Conservation (phyloP, 2,329 filamentous ascomycete genomes). For the Clonostachys byssicola region DNA sequence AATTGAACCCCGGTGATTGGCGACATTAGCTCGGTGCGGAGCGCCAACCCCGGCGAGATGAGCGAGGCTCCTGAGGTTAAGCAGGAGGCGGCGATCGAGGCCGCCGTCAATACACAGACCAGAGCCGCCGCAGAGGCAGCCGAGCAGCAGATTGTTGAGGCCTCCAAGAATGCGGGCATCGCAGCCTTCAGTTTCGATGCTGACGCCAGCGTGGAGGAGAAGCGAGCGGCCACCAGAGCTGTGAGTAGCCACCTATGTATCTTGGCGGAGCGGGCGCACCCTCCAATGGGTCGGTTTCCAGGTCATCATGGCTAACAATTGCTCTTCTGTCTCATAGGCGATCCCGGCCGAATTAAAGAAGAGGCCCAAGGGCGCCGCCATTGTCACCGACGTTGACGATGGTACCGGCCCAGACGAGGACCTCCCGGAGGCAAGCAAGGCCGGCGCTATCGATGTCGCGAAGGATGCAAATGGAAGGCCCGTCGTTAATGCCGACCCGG, state of each 20-base stretch:
- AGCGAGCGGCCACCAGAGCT: slow-evolving; percentile 56
- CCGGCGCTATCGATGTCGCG: slow-evolving; percentile 55
- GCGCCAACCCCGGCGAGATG: slow-evolving; percentile 15
- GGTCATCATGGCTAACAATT: too few relatives aligned
- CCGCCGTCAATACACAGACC: slow-evolving; percentile 67
- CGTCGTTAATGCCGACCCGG: slow-evolving; percentile 44
- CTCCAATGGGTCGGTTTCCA: too few relatives aligned
- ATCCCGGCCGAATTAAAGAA: slow-evolving; percentile 30
- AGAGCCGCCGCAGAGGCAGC: slow-evolving; percentile 65
- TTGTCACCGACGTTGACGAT: slow-evolving; percentile 78
- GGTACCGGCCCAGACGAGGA: slow-evolving; percentile 68
- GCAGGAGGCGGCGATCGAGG: slow-evolving; percentile 75
- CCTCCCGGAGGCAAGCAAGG: slow-evolving; percentile 70
- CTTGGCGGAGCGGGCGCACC: too few relatives aligned
- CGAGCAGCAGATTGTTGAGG: slow-evolving; percentile 68
- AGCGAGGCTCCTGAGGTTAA: slow-evolving; percentile 61
- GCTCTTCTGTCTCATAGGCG: slow-evolving; percentile 14
- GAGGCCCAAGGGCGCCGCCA: slow-evolving; percentile 55
- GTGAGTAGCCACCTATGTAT: slow-evolving; percentile 41
- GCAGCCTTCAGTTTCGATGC: slow-evolving; percentile 85
- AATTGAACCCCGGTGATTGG: too few relatives aligned
- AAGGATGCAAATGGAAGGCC: slow-evolving; percentile 44
- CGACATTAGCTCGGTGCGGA: background rate
- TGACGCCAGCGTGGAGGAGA: slow-evolving; percentile 76
- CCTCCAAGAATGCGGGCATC: slow-evolving; percentile 75